phyloP scores from a whole-genome alignment of 2,329 filamentous ascomycete species.

The Iodosphaeria phyllophila region DNA sequence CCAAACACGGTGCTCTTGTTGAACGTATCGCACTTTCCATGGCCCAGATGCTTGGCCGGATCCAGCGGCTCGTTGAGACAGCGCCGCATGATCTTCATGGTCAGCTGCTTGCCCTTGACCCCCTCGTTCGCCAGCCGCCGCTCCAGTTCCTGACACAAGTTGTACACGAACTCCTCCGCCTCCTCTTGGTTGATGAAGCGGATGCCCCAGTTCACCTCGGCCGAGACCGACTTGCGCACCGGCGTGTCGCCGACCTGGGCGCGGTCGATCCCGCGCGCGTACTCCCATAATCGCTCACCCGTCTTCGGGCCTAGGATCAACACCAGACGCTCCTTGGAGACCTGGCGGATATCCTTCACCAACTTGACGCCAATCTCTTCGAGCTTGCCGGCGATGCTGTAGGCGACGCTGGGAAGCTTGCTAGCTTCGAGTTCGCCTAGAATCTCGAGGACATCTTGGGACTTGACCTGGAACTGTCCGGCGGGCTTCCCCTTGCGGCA shows the following conservation, averaged over 20 bases:
- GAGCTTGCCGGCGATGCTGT: conserved; percentile 72
- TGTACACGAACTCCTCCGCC: conserved; percentile 78
- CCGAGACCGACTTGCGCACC: conserved; percentile 82
- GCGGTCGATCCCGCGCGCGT: conserved; percentile 71
- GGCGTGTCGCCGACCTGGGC: conserved; percentile 74
- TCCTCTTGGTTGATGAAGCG: conserved; percentile 84
- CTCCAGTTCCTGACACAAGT: conserved; percentile 70
- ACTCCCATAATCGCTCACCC: conserved; percentile 77
- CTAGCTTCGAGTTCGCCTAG: conserved; percentile 63
- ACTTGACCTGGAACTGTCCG: conserved; percentile 75
- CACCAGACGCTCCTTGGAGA: conserved; percentile 58
- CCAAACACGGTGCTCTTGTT: conserved; percentile 77
- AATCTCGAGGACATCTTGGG: conserved; percentile 59
- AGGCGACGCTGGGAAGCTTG: conserved; percentile 78
- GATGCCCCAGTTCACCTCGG: conserved; percentile 96
- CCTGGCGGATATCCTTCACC: conserved; percentile 65
- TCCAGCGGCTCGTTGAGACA: conserved; percentile 75
- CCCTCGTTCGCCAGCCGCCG: conserved; percentile 63
- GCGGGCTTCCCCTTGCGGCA: conserved; percentile 85
- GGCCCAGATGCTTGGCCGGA: conserved; percentile 80
- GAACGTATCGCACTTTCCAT: conserved; percentile 87
- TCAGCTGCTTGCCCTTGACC: conserved; percentile 75
- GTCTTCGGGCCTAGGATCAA: conserved; percentile 76
- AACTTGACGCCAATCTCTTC: conserved; percentile 69
- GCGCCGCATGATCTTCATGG: conserved; percentile 86